phyloP scores from a whole-genome alignment of 306 rosid genomes.

The Parietaria judaica region DNA sequence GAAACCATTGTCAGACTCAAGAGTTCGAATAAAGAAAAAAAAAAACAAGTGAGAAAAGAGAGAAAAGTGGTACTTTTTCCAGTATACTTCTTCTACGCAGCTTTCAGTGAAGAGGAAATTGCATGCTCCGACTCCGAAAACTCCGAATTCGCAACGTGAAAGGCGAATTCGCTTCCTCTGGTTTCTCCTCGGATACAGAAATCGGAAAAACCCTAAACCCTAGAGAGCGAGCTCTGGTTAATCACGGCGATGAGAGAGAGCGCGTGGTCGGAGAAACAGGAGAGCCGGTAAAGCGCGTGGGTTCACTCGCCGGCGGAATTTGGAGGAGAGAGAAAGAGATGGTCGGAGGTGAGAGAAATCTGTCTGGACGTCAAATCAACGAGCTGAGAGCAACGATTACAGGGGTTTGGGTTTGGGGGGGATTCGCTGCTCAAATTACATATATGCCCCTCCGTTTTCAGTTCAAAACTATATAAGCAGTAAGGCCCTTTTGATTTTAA shows the following conservation, averaged over 20 bases:
- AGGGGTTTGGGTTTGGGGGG: background rate
- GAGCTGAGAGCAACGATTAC: too few relatives aligned
- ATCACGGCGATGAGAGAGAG: background rate
- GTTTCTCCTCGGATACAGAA: background rate
- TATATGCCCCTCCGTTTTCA: too few relatives aligned
- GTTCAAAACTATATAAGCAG: too few relatives aligned
- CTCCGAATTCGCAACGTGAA: background rate
- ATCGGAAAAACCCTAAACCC: slow-evolving; percentile 25
- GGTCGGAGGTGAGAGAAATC: background rate
- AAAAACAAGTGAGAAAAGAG: too few relatives aligned
- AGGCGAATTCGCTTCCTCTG: background rate
- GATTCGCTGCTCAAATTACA: too few relatives aligned
- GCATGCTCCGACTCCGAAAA: slow-evolving; percentile 2
- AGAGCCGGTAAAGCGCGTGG: slow-evolving; percentile 7
- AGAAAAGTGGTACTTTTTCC: too few relatives aligned
- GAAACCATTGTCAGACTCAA: too few relatives aligned
- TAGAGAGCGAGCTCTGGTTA: background rate
- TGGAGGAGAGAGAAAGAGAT: too few relatives aligned
- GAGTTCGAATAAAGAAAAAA: too few relatives aligned
- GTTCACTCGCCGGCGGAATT: slow-evolving; percentile 6
- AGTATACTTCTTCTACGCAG: background rate
- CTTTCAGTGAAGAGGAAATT: background rate
- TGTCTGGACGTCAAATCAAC: too few relatives aligned
- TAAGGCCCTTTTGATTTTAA: too few relatives aligned
- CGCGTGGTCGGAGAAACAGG: background rate